A percentile compares a stretch with the other conserved stretches of the same genome.
Conservation (phyloP, 2,329 filamentous ascomycete genomes). For the Fusarium napiforme region DNA sequence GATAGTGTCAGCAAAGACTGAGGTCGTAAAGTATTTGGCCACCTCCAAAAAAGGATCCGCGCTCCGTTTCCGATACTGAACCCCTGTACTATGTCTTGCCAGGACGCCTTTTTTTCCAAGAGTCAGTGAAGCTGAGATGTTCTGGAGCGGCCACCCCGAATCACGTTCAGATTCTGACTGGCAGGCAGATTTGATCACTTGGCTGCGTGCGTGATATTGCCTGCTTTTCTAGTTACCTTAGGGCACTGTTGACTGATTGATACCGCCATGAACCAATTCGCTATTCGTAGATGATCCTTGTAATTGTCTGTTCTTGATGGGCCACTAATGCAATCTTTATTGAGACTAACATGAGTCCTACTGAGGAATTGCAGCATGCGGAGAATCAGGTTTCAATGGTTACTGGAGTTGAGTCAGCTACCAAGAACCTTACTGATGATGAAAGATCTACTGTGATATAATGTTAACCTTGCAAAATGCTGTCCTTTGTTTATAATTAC, state of each 20-base stretch:
- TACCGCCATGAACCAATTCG: conserved; percentile 17
- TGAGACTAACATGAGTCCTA: not conserved
- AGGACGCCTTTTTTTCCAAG: conserved; percentile 9
- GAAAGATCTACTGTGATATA: not conserved
- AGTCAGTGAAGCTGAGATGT: not conserved
- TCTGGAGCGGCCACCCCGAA: conserved; percentile 27
- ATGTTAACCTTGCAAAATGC: not conserved
- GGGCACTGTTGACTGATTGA: conserved; percentile 3
- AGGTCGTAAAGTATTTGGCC: conserved; percentile 11
- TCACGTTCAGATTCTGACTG: conserved; percentile 22
- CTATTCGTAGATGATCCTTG: conserved; percentile 11
- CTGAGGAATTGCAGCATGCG: not conserved
- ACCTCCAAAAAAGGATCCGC: conserved; percentile 3
- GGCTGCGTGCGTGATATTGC: conserved; percentile 25
- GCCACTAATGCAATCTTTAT: conserved; percentile 1
- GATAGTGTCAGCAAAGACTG: conserved; percentile 1
- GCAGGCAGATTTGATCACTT: conserved; percentile 28
- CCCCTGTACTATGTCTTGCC: conserved; percentile 10
- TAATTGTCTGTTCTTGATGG: conserved; percentile 4
- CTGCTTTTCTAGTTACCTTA: not conserved
- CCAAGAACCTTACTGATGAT: not conserved
- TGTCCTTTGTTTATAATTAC: not conserved
- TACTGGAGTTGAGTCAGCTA: not conserved
- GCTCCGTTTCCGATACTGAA: conserved; percentile 1
- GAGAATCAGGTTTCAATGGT: conserved; percentile 5